These are phyloP conservation scores for Chaetomium globosum DNA, from an alignment of 2,329 filamentous ascomycete genomes.

Conservation along the genomic window DNA sequence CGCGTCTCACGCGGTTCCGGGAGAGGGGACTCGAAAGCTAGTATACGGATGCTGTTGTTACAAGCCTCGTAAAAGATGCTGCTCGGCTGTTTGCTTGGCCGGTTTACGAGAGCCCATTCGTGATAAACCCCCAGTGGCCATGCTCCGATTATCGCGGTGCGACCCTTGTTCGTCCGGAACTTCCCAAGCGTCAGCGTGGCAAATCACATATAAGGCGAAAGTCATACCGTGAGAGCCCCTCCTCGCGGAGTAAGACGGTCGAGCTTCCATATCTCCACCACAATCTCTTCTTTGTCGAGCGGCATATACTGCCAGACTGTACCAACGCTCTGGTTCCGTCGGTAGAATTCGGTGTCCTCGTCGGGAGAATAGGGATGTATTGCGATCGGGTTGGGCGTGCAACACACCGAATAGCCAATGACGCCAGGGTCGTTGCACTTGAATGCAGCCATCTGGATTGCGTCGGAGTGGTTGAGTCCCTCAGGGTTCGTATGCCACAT, in stretches of 20 bases:
- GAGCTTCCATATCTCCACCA: conserved; percentile 3
- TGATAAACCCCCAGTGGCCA: not conserved
- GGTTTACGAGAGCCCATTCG: not conserved
- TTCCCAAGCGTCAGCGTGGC: not conserved
- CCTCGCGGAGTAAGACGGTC: not conserved
- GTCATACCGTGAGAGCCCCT: not conserved
- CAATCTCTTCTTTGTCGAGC: not conserved
- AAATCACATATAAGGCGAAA: not conserved
- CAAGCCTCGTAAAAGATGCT: not conserved
- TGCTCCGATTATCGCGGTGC: not conserved
- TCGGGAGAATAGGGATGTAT: not conserved
- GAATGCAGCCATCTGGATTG: not conserved
- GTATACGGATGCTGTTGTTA: not conserved
- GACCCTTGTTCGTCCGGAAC: conserved; percentile 1
- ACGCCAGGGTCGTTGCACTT: conserved; percentile 1
- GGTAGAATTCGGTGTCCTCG: not conserved
- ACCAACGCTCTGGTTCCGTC: not conserved
- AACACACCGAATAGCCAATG: not conserved
- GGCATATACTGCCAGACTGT: conserved; percentile 6
- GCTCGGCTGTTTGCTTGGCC: not conserved
- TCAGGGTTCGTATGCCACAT: no score
- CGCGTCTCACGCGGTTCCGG: not conserved
- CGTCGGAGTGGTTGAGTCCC: not conserved
- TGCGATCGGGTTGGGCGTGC: not conserved
- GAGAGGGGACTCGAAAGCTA: not conserved